These are phyloP conservation scores for Jatropha multifida DNA, from an alignment of 441 rosid genomes.

Conservation along the genomic window DNA sequence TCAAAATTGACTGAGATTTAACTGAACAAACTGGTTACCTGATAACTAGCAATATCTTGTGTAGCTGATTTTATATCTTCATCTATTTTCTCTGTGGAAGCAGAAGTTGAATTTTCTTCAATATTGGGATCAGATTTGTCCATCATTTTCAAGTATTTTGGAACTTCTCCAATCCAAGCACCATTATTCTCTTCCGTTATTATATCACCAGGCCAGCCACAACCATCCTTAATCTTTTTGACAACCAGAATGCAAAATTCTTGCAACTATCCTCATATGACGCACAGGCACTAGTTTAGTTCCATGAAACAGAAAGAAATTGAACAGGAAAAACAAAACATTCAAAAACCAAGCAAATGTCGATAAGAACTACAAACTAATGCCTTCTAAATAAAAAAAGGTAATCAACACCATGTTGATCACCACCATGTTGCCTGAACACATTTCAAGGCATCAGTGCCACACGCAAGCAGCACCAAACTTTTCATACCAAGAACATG, in stretches of 20 bases:
- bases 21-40: conserved; percentile 39
- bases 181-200: conserved; percentile 40
- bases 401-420: neutral
- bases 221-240: conserved; percentile 63
- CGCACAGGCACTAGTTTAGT: conserved; percentile 26
- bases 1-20: neutral
- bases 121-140: conserved; percentile 31
- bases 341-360: neutral
- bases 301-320: conserved; percentile 5
- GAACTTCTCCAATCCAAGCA: conserved; percentile 68
- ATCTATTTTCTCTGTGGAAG: conserved; percentile 35
- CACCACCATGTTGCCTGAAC: neutral
- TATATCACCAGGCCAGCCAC: conserved; percentile 57
- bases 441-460: neutral
- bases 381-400: neutral
- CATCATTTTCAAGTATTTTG: conserved; percentile 51
- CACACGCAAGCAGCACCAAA: neutral
- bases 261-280: conserved; percentile 46
- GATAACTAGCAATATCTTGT: conserved; percentile 71
- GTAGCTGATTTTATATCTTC: conserved; percentile 53
- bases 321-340: conserved; percentile 9
- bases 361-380: neutral
- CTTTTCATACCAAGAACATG: neutral
- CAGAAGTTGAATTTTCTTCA: conserved; percentile 39
- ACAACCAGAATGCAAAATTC: conserved; percentile 40